These are phyloP conservation scores for Flammula alnicola DNA, from an alignment of 1,284 basidiomycete genomes.

Conservation along the genomic window DNA sequence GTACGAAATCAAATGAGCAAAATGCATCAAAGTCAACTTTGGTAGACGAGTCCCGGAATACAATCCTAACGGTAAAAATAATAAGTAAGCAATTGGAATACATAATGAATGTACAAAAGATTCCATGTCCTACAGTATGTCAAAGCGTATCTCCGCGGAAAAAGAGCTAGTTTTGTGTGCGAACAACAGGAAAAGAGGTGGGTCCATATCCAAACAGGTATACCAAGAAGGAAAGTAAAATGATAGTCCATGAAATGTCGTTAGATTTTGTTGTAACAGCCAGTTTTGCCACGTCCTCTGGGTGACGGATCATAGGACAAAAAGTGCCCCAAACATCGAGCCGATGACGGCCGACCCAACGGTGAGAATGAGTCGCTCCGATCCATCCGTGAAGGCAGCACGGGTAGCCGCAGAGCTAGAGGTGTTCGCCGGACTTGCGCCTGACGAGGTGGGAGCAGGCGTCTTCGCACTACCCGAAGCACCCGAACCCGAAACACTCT, in stretches of 20 bases:
- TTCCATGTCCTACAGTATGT: no score
- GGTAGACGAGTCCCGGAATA: no score
- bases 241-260: constrained; percentile 1
- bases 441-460: not conserved
- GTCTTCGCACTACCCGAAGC: not conserved
- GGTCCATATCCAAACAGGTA: no score
- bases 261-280: not conserved
- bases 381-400: constrained; percentile 8
- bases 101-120: no score
- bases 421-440: constrained; percentile 2
- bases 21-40: no score
- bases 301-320: constrained; percentile 27
- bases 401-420: constrained; percentile 17
- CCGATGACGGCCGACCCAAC: constrained; percentile 26
- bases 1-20: no score
- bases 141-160: no score
- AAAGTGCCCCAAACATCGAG: constrained; percentile 23
- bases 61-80: no score
- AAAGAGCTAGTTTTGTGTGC: no score
- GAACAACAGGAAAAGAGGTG: no score
- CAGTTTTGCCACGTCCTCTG: no score
- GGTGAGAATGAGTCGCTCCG: constrained; percentile 25
- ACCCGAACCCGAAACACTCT: not conserved
- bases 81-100: not conserved
- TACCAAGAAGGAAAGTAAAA: not conserved